Percentiles rank a stretch among this genome's conserved stretches.
Conservation (phyloP, 495 filamentous ascomycete genomes). For the Aspergillus heteromorphus region DNA sequence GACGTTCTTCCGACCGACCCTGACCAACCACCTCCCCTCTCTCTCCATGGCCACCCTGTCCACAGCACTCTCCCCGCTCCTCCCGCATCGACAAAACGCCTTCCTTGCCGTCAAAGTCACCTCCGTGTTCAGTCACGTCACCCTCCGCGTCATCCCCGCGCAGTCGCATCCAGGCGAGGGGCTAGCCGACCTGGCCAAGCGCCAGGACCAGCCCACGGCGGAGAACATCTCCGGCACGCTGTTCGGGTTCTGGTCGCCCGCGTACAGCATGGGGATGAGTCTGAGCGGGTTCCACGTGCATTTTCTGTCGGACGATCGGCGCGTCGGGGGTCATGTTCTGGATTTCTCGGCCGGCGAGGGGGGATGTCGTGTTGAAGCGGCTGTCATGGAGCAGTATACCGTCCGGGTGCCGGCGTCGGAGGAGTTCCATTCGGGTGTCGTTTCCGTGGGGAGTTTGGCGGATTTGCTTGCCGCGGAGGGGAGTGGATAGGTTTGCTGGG, state of each 20-base stretch:
- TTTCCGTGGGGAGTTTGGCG: no score
- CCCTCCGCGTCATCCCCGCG: constrained; percentile 4
- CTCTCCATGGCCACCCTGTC: constrained; percentile 3
- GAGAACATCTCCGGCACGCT: constrained; percentile 33
- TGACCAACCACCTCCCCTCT: background rate
- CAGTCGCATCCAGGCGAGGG: constrained; percentile 25
- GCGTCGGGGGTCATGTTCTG: background rate
- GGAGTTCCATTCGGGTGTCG: no score
- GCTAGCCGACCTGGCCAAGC: constrained; percentile 34
- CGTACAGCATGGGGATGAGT: constrained; percentile 42
- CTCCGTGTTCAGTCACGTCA: background rate
- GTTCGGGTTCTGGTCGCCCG: constrained; percentile 45
- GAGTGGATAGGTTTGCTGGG: no score
- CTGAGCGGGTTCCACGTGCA: constrained; percentile 49
- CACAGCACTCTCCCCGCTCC: constrained; percentile 6
- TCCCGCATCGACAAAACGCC: constrained; percentile 10
- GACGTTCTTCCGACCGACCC: constrained; percentile 8
- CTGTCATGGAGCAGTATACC: background rate
- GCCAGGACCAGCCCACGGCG: constrained; percentile 35
- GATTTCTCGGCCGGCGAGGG: background rate
- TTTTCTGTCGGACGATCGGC: constrained; percentile 24
- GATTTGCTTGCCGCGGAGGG: no score
- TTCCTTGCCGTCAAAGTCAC: constrained; percentile 13
- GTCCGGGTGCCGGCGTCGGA: background rate
- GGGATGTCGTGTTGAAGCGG: background rate